Base-by-base conservation (phyloP, 306 rosid genomes). In the Sophora flavescens region DNA sequence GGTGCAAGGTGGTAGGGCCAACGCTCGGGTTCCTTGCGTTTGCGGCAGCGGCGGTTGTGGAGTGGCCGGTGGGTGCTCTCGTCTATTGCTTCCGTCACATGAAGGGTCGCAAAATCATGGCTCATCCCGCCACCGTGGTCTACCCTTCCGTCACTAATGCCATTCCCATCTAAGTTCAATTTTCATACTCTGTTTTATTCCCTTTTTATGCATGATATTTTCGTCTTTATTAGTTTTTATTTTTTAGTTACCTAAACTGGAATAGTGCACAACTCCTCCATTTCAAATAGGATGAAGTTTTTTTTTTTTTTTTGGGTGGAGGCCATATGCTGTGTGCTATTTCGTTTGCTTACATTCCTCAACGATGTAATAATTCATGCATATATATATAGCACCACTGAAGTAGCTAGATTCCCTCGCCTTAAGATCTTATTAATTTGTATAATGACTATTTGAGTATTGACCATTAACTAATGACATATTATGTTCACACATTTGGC, bases 1-100 rank as follows among this genome's bases (percentile, higher is more conserved):
- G 93, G 84, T 93, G 98, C 89, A 91, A 84, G 88, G 93, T 89
- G 83, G 80, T 93, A 47, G 95, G 97, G 3, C 98, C 95, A 1
- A 93, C 97, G 2, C 16, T 93, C 5, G 95, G 95, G 6, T 84
- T 82, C 62, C 4, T 93, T 81, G 93, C 91, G 6, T 91, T 93
- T 28, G 82, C 56, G 1, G 89, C 38, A 18, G 84, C 93, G 26
- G 96, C 89, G 39, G 17, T 81, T 33, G 90, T 93, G 51, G 95
- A 93, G 75, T 93, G 98, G 96, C 98, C 98, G 7, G 81, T 90
- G 15, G 96, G 96, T 45, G 94, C 90, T 67, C 8, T 88, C 0
- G 89, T 93, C 3, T 92, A 84, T 59, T 12, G 63, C 61, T 92
- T 92, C 62, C 82, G 79, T 35, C 71, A 65, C 54, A 42, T 65